A percentile compares a stretch with the other conserved stretches of the same genome.
Conservation (phyloP, 331 rosid genomes). For the Cydonia oblonga region DNA sequence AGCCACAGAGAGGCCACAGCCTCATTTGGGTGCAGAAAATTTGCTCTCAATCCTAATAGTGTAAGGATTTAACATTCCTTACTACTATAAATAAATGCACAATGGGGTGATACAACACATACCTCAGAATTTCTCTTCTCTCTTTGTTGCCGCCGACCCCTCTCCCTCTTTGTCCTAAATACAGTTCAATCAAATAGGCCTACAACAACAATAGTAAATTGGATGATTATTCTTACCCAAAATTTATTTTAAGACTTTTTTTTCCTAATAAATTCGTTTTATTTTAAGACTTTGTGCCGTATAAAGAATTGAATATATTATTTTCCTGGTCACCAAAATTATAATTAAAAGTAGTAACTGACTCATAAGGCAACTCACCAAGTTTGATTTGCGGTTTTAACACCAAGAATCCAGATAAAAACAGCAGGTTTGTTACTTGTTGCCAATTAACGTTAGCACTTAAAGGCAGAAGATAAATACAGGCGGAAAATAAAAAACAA, state of each 20-base stretch:
- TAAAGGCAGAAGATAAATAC: conserved; percentile 5
- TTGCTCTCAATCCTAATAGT: no score
- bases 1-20: no score
- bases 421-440: not conserved
- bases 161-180: no score
- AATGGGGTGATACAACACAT: no score
- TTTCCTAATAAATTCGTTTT: not conserved
- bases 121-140: no score
- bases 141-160: no score
- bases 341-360: not conserved
- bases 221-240: not conserved
- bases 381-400: not conserved
- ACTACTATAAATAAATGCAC: no score
- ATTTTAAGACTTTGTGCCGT: not conserved
- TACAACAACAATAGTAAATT: not conserved
- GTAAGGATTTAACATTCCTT: no score
- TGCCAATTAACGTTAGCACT: not conserved
- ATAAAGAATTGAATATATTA: not conserved
- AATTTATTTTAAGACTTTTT: not conserved
- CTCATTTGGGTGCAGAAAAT: no score
- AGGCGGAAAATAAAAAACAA: not conserved
- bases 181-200: no score
- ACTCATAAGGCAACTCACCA: not conserved
- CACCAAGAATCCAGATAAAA: conserved; percentile 9
- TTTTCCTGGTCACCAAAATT: not conserved